Evolutionary conservation across 805 yeast genomes (phyloP).

Genomic region (Starmerella apicola): DNA sequence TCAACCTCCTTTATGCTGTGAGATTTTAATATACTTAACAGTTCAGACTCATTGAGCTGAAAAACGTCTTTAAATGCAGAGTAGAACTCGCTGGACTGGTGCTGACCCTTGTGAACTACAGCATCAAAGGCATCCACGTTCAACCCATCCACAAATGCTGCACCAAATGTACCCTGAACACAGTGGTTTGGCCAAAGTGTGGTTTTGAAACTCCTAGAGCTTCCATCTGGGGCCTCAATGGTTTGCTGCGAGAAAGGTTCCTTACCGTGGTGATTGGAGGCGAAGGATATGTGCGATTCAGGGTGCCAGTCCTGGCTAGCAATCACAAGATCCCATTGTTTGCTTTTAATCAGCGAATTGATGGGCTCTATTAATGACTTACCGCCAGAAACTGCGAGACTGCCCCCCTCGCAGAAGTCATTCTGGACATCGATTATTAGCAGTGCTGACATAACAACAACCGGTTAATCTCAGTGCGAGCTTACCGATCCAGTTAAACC

Average conservation of each 20-base stretch:
- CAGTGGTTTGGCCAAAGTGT: constrained; percentile 87
- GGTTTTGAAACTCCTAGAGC: constrained; percentile 30
- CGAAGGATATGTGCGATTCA: constrained; percentile 63
- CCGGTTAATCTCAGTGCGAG: no score
- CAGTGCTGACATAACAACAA: constrained; percentile 41
- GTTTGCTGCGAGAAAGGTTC: constrained; percentile 37
- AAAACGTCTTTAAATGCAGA: constrained; percentile 78
- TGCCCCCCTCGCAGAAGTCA: constrained; percentile 61
- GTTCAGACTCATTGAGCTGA: constrained; percentile 57
- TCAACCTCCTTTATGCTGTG: constrained; percentile 46
- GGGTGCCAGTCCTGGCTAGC: constrained; percentile 92
- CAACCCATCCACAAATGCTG: constrained; percentile 46
- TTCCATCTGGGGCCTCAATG: constrained; percentile 20
- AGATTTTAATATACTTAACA: constrained; percentile 37
- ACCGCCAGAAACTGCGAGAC: constrained; percentile 63
- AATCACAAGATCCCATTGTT: constrained; percentile 48
- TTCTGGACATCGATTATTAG: constrained; percentile 72
- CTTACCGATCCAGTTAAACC: no score
- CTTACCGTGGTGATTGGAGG: constrained; percentile 42
- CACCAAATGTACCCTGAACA: constrained; percentile 57
- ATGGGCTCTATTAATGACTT: constrained; percentile 44
- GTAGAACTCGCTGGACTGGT: constrained; percentile 67
- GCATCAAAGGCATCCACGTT: constrained; percentile 28
- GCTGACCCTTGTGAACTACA: constrained; percentile 58
- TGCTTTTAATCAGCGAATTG: constrained; percentile 33